Conservation (phyloP, 306 rosid species). For the Benincasa hispida region DNA sequence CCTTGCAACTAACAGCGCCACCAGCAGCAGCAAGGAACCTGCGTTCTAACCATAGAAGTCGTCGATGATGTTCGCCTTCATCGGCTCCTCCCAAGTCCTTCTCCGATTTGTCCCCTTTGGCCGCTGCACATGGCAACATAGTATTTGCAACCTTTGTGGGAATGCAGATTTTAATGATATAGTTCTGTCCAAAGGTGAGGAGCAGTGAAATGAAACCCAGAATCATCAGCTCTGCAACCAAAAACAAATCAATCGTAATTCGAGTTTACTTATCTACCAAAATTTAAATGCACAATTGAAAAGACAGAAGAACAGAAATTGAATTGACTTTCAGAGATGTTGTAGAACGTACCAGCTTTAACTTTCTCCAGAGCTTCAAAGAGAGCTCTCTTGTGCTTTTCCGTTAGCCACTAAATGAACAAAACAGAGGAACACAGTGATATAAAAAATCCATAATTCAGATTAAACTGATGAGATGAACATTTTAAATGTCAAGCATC, state of each 20-base stretch:
- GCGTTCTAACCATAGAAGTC: constrained; percentile 51
- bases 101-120: background rate
- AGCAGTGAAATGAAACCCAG: constrained; percentile 84
- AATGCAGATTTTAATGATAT: constrained; percentile 63
- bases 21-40: constrained; percentile 41
- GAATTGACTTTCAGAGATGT: background rate
- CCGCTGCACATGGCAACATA: constrained; percentile 54
- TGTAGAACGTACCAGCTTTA: constrained; percentile 52
- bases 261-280: background rate
- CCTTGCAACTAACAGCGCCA: constrained; percentile 31
- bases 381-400: constrained; percentile 53
- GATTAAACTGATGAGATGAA: background rate
- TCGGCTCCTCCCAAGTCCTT: background rate
- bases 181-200: constrained; percentile 74
- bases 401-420: constrained; percentile 34
- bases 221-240: constrained; percentile 86
- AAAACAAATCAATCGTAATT: background rate
- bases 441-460: background rate
- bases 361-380: constrained; percentile 85
- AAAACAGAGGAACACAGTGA: background rate
- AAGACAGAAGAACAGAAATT: background rate
- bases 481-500: background rate
- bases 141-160: constrained; percentile 37
- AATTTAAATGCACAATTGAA: background rate
- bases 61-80: constrained; percentile 33